phyloP scores from a whole-genome alignment of 257 asterid species.

The Craterostigma plantagineum region DNA sequence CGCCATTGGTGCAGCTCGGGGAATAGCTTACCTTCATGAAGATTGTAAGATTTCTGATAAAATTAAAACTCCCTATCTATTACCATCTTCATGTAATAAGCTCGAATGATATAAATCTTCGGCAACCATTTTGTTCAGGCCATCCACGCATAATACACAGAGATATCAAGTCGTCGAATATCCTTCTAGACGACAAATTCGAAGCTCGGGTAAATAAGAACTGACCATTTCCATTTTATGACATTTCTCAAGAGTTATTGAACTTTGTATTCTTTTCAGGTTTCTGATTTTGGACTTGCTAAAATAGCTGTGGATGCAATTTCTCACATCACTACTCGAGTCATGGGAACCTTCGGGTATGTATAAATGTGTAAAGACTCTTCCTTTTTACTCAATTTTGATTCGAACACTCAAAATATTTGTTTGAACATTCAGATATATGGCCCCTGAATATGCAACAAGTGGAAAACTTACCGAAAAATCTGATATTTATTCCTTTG shows the following conservation, averaged over 20 bases:
- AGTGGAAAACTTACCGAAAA: slow-evolving; percentile 88
- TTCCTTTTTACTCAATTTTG: no score
- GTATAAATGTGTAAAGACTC: slow-evolving; percentile 3
- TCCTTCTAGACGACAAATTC: slow-evolving; percentile 64
- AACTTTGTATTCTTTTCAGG: slow-evolving; percentile 31
- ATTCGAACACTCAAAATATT: slow-evolving; percentile 2
- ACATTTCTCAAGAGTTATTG: not conserved
- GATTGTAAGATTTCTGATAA: slow-evolving; percentile 72
- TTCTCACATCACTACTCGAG: slow-evolving; percentile 76
- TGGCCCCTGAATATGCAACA: slow-evolving; percentile 98
- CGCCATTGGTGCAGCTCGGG: slow-evolving; percentile 96
- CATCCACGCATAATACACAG: slow-evolving; percentile 85
- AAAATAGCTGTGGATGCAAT: slow-evolving; percentile 68
- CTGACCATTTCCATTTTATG: not conserved
- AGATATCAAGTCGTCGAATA: slow-evolving; percentile 94
- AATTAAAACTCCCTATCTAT: slow-evolving; percentile 1
- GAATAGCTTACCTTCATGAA: slow-evolving; percentile 95
- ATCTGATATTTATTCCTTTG: slow-evolving; percentile 73
- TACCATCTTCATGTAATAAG: not conserved
- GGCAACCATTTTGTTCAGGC: no score
- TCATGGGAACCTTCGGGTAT: slow-evolving; percentile 95
- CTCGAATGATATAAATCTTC: no score
- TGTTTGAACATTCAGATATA: slow-evolving; percentile 53
- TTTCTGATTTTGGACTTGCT: slow-evolving; percentile 90
- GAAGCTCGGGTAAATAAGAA: slow-evolving; percentile 60